Percentiles rank a stretch among this genome's conserved stretches.
phyloP scores from a whole-genome alignment of 73 alveolate species.

The Paramecium bursaria region DNA sequence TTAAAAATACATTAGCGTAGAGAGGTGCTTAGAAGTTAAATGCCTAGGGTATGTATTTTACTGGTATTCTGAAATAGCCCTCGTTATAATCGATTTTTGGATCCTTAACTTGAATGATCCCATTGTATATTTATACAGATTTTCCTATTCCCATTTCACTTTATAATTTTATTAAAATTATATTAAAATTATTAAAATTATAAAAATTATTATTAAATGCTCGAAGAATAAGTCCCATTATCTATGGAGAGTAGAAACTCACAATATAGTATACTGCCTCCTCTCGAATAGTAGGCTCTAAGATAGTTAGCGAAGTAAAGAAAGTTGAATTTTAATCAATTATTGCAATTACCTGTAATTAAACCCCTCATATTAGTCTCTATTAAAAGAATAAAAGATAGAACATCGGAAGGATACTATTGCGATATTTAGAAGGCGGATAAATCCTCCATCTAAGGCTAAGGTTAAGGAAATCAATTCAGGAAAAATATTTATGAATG shows the following conservation, averaged over 20 bases:
- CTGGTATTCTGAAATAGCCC: too few species aligned
- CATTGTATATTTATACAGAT: too few species aligned
- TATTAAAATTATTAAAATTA: too few species aligned
- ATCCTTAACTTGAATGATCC: too few species aligned
- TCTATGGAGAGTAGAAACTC: slow-evolving; percentile 30
- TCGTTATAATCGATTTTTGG: too few species aligned
- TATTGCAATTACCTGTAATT: slow-evolving; percentile 25
- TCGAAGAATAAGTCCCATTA: too few species aligned
- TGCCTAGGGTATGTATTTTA: too few species aligned
- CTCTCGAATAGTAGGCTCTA: slow-evolving; percentile 8
- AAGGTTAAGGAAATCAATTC: not conserved
- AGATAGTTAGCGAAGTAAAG: slow-evolving; percentile 14
- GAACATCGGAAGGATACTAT: slow-evolving; percentile 44
- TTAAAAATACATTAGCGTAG: too few species aligned
- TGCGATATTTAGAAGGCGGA: slow-evolving; percentile 32
- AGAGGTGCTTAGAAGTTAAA: too few species aligned
- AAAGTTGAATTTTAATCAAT: slow-evolving; percentile 8
- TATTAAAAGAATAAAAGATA: slow-evolving; percentile 6
- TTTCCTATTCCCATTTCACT: too few species aligned
- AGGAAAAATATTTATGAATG: slow-evolving; percentile 21
- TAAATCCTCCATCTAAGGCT: not conserved
- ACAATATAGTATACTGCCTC: slow-evolving; percentile 34
- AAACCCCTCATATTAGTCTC: slow-evolving; percentile 2
- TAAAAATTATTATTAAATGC: too few species aligned
- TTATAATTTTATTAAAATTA: too few species aligned